Conservation (phyloP, 1,284 basidiomycete genomes). For the Hortiboletus rubellus region DNA sequence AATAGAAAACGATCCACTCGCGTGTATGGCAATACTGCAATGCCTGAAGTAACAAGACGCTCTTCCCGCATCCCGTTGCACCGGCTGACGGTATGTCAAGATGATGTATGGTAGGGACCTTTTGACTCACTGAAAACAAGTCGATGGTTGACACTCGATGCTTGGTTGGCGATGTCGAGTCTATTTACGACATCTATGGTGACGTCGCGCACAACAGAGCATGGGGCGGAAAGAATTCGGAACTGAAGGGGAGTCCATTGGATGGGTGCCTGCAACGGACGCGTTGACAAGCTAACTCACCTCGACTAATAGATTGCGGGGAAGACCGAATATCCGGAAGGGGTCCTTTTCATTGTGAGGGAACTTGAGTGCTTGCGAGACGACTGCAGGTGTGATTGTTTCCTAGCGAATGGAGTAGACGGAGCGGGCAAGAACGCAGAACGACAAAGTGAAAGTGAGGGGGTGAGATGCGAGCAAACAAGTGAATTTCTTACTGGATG, state of each 20-base stretch:
- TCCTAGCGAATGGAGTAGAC: slow-evolving; percentile 15
- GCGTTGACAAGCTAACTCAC: slow-evolving; percentile 41
- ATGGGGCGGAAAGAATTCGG: slow-evolving; percentile 61
- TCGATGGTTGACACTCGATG: slow-evolving; percentile 42
- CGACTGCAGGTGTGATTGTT: slow-evolving; percentile 31
- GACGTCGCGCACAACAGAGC: slow-evolving; percentile 63
- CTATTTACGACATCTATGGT: slow-evolving; percentile 55
- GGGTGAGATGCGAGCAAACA: background rate
- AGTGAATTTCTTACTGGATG: slow-evolving; percentile 22
- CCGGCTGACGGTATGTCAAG: slow-evolving; percentile 55
- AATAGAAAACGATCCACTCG: slow-evolving; percentile 86
- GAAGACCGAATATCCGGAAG: slow-evolving; percentile 61
- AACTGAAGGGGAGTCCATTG: slow-evolving; percentile 45
- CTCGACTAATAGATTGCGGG: slow-evolving; percentile 63
- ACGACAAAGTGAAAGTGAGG: background rate
- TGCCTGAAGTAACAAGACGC: slow-evolving; percentile 77
- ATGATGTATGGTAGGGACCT: background rate
- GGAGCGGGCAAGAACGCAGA: background rate
- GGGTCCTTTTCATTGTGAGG: slow-evolving; percentile 47
- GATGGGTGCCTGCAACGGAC: background rate
- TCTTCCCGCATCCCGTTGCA: slow-evolving; percentile 81
- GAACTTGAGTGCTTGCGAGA: slow-evolving; percentile 35
- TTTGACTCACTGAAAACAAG: slow-evolving; percentile 59
- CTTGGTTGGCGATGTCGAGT: slow-evolving; percentile 53
- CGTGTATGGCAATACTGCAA: slow-evolving; percentile 71